A percentile compares a stretch with the other conserved stretches of the same genome.
phyloP scores from a whole-genome alignment of 805 yeast species.

The Sungouiozyma ichnusensis region DNA sequence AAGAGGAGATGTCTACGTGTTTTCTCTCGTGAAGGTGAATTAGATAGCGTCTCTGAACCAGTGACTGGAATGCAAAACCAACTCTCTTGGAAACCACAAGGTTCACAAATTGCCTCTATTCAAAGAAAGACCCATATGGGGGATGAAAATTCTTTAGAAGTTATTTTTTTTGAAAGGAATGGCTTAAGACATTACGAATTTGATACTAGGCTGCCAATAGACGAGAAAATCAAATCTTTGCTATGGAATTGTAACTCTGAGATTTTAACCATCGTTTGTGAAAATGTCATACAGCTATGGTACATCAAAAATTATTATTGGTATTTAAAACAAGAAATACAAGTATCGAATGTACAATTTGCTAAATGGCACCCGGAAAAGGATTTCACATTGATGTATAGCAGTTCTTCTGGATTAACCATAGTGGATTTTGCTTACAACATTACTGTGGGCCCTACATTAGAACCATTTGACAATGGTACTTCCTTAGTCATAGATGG shows the following conservation, averaged over 20 bases:
- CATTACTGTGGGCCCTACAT: slow-evolving; percentile 57
- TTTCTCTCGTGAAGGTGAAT: slow-evolving; percentile 63
- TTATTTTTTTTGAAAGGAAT: slow-evolving; percentile 84
- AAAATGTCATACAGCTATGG: slow-evolving; percentile 72
- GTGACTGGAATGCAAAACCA: slow-evolving; percentile 68
- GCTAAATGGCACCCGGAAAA: slow-evolving; percentile 85
- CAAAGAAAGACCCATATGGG: slow-evolving; percentile 45
- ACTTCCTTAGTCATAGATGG: slow-evolving; percentile 80
- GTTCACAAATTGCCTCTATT: slow-evolving; percentile 73
- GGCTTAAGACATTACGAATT: slow-evolving; percentile 90
- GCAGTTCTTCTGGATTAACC: slow-evolving; percentile 41
- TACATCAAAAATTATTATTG: slow-evolving; percentile 88
- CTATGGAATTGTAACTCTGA: slow-evolving; percentile 81
- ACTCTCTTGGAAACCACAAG: slow-evolving; percentile 85
- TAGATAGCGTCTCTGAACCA: slow-evolving; percentile 82
- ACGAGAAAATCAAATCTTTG: slow-evolving; percentile 39
- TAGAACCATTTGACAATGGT: slow-evolving; percentile 63
- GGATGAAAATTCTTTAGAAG: slow-evolving; percentile 31
- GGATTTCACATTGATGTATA: slow-evolving; percentile 63
- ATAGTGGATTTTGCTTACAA: slow-evolving; percentile 59
- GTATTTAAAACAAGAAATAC: slow-evolving; percentile 80
- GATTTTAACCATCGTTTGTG: slow-evolving; percentile 56
- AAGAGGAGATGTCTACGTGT: slow-evolving; percentile 74
- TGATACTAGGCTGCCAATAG: slow-evolving; percentile 48
- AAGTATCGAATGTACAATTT: slow-evolving; percentile 28